Evolutionary conservation across 169 alveolate genomes (phyloP), one percentile per base, ranked within the genome.

Genomic region (Plasmodium gaboni): DNA sequence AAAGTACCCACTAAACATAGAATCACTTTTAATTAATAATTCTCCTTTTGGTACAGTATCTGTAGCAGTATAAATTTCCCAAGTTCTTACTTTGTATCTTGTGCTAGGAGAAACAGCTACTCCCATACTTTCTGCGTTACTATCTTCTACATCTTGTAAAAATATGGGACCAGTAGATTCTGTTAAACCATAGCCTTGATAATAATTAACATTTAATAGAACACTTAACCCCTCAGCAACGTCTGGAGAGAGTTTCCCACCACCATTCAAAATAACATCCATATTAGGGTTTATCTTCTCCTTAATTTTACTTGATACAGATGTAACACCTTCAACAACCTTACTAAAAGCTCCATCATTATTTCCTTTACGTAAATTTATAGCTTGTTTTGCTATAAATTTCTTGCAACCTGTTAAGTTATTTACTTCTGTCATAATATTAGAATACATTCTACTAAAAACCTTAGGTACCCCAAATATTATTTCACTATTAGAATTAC

Each of bases 1-100:
- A 86, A 93, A 98, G 78, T 98, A 98, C 0, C 99, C 99, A 17
- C 80, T 73, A 80, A 96, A 95, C 19, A 96, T 87, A 44, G 90
- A 83, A 32, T 93, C 92, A 2, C 99, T 99, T 80, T 96, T 94
- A 15, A 97, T 48, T 68, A 97, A 94, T 24, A 98, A 88, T 88
- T 98, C 99, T 28, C 99, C 99, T 78, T 96, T 92, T 10, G 99
- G 99, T 6, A 94, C 87, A 7, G 92, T 93, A 53, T 92, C 96
- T 24, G 90, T 94, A 0, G 95, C 93, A 22, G 72, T 74, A 73
- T 83, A 83, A 1, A 46, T 32, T 83, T 83, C 91, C 91, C 91
- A 83, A n/a, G 91, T 38, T 12, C 22, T n/a, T 19, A 83, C 69
- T 68, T 69, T 67, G 22, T 53, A 83, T 60, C 24, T 28, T n/a